Conservation (phyloP, 1,284 basidiomycete genomes). For the Microbotryum saponariae region DNA sequence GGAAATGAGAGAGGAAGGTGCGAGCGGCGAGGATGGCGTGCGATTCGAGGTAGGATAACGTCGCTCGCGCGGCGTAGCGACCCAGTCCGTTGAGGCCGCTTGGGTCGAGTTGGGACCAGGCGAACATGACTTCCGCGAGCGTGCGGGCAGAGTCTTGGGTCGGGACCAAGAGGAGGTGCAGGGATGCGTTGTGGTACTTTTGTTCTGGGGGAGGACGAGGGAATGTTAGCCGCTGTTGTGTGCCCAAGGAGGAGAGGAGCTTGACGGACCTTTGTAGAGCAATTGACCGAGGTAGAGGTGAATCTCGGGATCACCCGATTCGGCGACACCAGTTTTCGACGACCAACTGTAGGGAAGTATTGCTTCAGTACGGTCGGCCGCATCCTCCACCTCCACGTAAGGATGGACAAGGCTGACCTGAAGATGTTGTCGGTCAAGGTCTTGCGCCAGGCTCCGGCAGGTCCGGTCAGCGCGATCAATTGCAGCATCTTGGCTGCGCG, state of each 20-base stretch:
- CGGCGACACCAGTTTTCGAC: conserved; percentile 60
- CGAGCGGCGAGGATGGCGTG: conserved; percentile 78
- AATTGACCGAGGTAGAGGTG: conserved; percentile 82
- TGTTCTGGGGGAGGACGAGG: conserved; percentile 51
- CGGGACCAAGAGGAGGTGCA: conserved; percentile 70
- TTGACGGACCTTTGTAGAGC: conserved; percentile 65
- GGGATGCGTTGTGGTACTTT: conserved; percentile 62
- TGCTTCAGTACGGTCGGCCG: too few species aligned
- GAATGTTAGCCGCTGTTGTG: not conserved
- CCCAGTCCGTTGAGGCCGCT: conserved; percentile 44
- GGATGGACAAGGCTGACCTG: conserved; percentile 49
- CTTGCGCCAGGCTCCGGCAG: conserved; percentile 69
- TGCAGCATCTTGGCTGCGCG: conserved; percentile 52
- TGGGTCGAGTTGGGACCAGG: conserved; percentile 55
- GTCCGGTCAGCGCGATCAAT: conserved; percentile 65
- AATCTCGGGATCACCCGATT: conserved; percentile 73
- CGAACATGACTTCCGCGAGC: conserved; percentile 73
- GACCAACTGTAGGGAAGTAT: conserved; percentile 58
- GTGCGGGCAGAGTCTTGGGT: conserved; percentile 76
- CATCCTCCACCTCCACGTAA: too few species aligned
- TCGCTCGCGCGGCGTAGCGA: conserved; percentile 70
- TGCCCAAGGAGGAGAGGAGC: not conserved
- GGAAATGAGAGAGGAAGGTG: conserved; percentile 69
- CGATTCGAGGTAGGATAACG: conserved; percentile 73
- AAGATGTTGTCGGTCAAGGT: conserved; percentile 68